Evolutionary conservation across 2,329 filamentous ascomycete genomes (phyloP), one percentile per base, ranked within the genome.

Genomic region (Fusarium miscanthi): DNA sequence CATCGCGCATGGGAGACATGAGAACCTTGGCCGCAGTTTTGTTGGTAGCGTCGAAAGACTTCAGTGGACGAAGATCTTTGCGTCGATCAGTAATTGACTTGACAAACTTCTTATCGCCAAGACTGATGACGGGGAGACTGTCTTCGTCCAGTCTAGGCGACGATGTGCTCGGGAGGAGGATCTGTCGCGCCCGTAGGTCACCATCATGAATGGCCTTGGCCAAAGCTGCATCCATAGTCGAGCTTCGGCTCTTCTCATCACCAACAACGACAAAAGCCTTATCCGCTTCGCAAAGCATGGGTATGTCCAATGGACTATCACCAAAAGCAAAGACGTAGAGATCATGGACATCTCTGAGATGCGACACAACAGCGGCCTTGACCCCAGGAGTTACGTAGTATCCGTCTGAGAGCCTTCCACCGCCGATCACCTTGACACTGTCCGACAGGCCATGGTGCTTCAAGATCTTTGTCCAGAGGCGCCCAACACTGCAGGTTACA

Each of bases 291-390:
- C 68, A 70, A 17, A 92, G 70, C 90, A 92, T 92, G 0, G 80
- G 78, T 23, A 92, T 42, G 70, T 92, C 90, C 11, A 90, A 66
- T 0, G 82, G 82, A 70, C 89, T 89, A 72, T 91, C 89, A n/a
- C 89, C 89, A 71, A 92, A 89, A 0, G 87, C 89, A 77, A 81
- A 85, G 23, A 90, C 85, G 84, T 48, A 88, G 83, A 83, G 48
- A 0, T 78, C 7, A 43, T 84, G 69, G 1, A 23, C 23, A 0
- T 80, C 31, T 58, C 78, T 80, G 25, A 91, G 75, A 5, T 75
- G 80, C 3, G 57, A 56, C 2, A 89, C 86, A 30, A 91, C 45
- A 1, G 73, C 74, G 4, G 80, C 84, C 76, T 92, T 92, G 25
- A 87, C 78, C 0, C 66, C 72, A 11, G 84, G 80, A 1, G 86